A percentile compares a stretch with the other conserved stretches of the same genome.
Evolutionary conservation across 2,329 filamentous ascomycete species (phyloP).

Genomic region (Penicillium freii): DNA sequence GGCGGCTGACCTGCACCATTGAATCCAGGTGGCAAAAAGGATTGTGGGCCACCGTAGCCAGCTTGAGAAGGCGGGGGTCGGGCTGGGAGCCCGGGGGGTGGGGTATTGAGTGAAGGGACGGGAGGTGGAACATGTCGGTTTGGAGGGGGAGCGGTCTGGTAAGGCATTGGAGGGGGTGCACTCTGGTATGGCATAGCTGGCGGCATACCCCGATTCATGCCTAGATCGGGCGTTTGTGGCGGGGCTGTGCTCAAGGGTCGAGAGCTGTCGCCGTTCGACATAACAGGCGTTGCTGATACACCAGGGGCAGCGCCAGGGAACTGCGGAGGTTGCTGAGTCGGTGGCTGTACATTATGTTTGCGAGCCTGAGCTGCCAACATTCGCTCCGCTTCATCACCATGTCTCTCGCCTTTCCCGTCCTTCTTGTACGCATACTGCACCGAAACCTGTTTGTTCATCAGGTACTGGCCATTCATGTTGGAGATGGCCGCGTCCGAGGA

Average conservation of each 20-base stretch:
- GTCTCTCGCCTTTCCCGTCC: conserved; percentile 93
- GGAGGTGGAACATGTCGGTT: conserved; percentile 59
- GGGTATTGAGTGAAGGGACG: conserved; percentile 43
- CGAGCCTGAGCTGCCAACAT: conserved; percentile 89
- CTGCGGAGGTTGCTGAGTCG: conserved; percentile 69
- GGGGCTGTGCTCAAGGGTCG: conserved; percentile 35
- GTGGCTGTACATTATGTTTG: conserved; percentile 86
- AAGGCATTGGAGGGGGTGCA: conserved; percentile 45
- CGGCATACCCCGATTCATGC: conserved; percentile 43
- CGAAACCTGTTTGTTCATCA: conserved; percentile 93
- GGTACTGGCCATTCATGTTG: conserved; percentile 93
- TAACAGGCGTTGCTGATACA: conserved; percentile 42
- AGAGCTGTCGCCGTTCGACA: conserved; percentile 44
- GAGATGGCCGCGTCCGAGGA: conserved; percentile 85
- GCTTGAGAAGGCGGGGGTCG: conserved; percentile 67
- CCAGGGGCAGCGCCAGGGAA: conserved; percentile 55
- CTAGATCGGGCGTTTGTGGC: conserved; percentile 29
- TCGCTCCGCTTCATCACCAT: conserved; percentile 90
- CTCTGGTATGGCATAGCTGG: conserved; percentile 40
- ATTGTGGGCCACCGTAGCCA: conserved; percentile 62
- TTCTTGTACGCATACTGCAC: conserved; percentile 99
- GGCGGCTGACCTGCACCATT: conserved; percentile 30
- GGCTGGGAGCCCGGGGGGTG: conserved; percentile 59
- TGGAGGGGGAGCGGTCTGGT: conserved; percentile 45
- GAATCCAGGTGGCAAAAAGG: conserved; percentile 43